Evolutionary conservation across 164 flowering plant genomes (phyloP).

Genomic region (Tinospora cordifolia): DNA sequence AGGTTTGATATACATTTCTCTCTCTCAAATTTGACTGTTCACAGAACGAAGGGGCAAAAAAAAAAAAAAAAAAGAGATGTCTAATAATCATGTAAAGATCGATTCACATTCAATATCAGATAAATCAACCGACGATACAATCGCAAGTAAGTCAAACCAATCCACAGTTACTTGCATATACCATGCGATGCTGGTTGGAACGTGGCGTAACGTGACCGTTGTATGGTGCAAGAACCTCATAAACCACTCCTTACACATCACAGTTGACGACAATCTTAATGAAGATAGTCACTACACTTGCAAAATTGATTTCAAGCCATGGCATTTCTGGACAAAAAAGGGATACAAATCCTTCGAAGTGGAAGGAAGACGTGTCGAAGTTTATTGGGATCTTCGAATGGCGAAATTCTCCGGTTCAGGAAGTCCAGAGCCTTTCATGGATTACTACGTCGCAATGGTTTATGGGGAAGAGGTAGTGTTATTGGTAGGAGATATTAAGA

Average conservation of each 20-base stretch:
- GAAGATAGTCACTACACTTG: conserved; percentile 38
- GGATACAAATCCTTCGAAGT: conserved; percentile 71
- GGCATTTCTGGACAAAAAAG: conserved; percentile 92
- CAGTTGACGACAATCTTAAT: conserved; percentile 27
- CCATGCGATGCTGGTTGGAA: conserved; percentile 30
- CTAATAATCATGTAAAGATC: background rate
- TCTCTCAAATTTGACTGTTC: no score
- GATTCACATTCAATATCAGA: conserved; percentile 8
- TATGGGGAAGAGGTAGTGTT: conserved; percentile 73
- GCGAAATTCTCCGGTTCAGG: conserved; percentile 57
- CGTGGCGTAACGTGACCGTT: conserved; percentile 23
- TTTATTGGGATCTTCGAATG: conserved; percentile 73
- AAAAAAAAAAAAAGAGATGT: no score
- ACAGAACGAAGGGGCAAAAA: no score
- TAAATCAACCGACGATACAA: conserved; percentile 16
- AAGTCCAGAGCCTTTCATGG: conserved; percentile 58
- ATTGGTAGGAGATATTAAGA: conserved; percentile 68
- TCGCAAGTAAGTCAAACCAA: conserved; percentile 23
- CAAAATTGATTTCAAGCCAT: conserved; percentile 87
- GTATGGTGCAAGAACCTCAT: conserved; percentile 46
- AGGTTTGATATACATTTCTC: no score
- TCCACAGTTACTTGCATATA: conserved; percentile 36
- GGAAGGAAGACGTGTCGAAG: conserved; percentile 47
- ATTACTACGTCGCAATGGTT: conserved; percentile 72
- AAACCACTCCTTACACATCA: conserved; percentile 32